These are phyloP conservation scores for Backusella macrospora DNA, from an alignment of 192 early-diverging fungal species.

Conservation along the genomic window DNA sequence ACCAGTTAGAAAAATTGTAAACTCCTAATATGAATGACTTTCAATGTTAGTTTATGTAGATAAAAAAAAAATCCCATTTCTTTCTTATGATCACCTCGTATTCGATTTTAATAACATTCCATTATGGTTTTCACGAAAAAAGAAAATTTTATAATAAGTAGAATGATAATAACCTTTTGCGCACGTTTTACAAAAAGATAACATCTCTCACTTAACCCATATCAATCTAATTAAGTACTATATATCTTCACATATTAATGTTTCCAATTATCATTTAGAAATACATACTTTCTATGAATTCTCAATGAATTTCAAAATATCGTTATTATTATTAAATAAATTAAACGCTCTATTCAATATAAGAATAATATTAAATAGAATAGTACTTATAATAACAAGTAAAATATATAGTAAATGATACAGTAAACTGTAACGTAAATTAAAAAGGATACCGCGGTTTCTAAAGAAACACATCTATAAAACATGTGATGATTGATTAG, in stretches of 20 bases:
- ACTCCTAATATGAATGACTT: not conserved
- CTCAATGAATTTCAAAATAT: not conserved
- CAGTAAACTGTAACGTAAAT: conserved; percentile 4
- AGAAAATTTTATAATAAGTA: not conserved
- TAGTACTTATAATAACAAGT: not conserved
- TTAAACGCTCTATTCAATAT: too few relatives aligned
- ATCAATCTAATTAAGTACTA: not conserved
- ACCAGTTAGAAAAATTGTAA: not conserved
- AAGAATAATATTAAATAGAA: too few relatives aligned
- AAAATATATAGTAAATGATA: not conserved
- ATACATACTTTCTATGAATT: not conserved
- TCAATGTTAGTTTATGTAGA: conserved; percentile 4
- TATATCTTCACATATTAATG: not conserved
- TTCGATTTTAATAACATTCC: not conserved
- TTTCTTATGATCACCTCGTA: not conserved
- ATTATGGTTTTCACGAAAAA: not conserved
- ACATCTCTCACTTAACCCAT: not conserved
- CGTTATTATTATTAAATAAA: too few relatives aligned
- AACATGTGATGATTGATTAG: conserved; percentile 3
- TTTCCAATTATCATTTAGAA: not conserved
- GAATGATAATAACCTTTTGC: not conserved
- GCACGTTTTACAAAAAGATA: not conserved
- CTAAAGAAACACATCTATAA: not conserved
- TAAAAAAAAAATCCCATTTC: not conserved
- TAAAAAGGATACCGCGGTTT: conserved; percentile 2